Evolutionary conservation across 345 rosid genomes (phyloP), one percentile per base, ranked within the genome.

Genomic region (Gossypium anomalum): DNA sequence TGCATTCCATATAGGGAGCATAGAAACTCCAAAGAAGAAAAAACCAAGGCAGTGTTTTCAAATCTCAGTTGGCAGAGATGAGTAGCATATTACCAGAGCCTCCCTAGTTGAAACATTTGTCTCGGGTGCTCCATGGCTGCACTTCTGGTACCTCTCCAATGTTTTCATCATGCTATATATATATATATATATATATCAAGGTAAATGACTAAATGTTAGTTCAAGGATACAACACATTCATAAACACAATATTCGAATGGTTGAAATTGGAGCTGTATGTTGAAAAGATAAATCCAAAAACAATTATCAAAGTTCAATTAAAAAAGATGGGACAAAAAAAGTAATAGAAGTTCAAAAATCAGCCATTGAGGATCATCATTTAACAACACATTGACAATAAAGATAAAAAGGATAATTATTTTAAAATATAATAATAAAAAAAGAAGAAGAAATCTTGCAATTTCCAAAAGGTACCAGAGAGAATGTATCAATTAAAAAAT

Each of bases 91-190:
- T 90, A 88, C 97, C 90, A 90, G 81, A 76, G 97, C 93, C 80
- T 92, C 98, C 80, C 93, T 90, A 72, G 97, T 76, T n/a, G 97
- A 92, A 70, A 83, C 85, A 79, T 85, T 91, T 41, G 93, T 20
- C 73, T 92, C 97, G 11, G 97, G 95, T 47, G 95, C 97, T 82
- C 95, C 98, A 82, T 92, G 90, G 87, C 87, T 94, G 77, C 97
- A 90, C 79, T 94, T 94, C 79, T 94, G 95, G 86, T 94, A 94
- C 90, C 98, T 92, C 85, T 94, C 98, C 52, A 94, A 86, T 16
- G 98, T 92, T 78, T 89, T 77, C 78, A 94, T 87, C 97, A 89
- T 94, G 87, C 98, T 92, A 59, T 49, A 64, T 7, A 70, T 20
- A 27, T 20, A 56, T 15, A 25, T 25, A 25, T 25, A 25, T 29